Percentiles rank a stretch among this genome's conserved stretches.
phyloP scores from a whole-genome alignment of 2,329 filamentous ascomycete genomes.

The Neopestalotiopsis sp. region DNA sequence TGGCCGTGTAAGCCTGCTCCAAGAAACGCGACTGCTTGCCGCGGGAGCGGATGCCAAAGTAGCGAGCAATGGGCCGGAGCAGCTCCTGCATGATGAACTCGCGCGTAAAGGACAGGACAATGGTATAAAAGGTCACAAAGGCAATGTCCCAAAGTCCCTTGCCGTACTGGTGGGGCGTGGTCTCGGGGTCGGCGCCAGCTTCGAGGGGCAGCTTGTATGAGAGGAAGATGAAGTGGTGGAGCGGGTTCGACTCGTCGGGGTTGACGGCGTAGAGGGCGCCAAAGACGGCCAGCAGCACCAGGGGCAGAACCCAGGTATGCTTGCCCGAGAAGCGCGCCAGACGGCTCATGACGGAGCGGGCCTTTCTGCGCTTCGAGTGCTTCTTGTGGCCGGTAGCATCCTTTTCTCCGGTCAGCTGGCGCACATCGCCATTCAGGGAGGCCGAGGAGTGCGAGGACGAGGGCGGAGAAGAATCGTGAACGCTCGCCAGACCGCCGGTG shows the following conservation, averaged over 20 bases:
- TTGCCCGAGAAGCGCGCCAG: slow-evolving; percentile 57
- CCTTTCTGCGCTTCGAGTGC: slow-evolving; percentile 60
- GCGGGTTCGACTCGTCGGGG: slow-evolving; percentile 77
- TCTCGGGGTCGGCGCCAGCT: slow-evolving; percentile 41
- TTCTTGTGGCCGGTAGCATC: slow-evolving; percentile 41
- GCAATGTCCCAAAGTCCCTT: slow-evolving; percentile 88
- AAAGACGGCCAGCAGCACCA: slow-evolving; percentile 69
- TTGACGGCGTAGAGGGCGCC: slow-evolving; percentile 74
- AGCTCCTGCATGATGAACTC: slow-evolving; percentile 96
- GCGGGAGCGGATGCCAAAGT: slow-evolving; percentile 71
- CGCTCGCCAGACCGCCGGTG: slow-evolving; percentile 56
- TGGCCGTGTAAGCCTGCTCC: slow-evolving; percentile 93
- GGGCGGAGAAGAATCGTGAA: slow-evolving; percentile 37
- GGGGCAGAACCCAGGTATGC: slow-evolving; percentile 69
- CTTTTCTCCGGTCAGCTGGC: slow-evolving; percentile 28
- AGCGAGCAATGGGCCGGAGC: slow-evolving; percentile 76
- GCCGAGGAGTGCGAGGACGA: slow-evolving; percentile 26
- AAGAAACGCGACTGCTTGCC: slow-evolving; percentile 90
- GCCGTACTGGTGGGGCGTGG: slow-evolving; percentile 72
- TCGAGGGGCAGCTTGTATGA: slow-evolving; percentile 76
- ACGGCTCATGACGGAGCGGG: slow-evolving; percentile 59
- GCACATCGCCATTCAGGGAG: slow-evolving; percentile 26
- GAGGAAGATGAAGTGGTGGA: slow-evolving; percentile 85
- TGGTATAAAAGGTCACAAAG: slow-evolving; percentile 87
- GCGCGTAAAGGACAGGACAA: slow-evolving; percentile 90